Conservation (phyloP, 2,329 filamentous ascomycete genomes). For the Colletotrichum siamense region DNA sequence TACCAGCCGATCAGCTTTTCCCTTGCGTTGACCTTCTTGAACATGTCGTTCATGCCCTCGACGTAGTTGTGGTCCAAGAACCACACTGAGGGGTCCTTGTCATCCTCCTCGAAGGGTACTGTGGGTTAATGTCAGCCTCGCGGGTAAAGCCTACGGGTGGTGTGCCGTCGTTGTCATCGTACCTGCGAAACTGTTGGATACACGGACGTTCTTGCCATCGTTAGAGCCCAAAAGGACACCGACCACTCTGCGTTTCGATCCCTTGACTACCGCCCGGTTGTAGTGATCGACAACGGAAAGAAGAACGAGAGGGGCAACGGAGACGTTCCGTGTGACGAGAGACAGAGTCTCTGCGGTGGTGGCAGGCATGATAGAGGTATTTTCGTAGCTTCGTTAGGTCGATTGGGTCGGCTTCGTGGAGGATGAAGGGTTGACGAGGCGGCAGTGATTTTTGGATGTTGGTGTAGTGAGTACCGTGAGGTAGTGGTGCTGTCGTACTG, state of each 20-base stretch:
- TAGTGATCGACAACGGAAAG: constrained; percentile 99
- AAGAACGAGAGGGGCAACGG: constrained; percentile 95
- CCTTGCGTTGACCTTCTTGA: constrained; percentile 99
- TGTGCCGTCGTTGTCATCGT: constrained; percentile 25
- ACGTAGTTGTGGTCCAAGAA: constrained; percentile 99
- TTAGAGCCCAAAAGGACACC: constrained; percentile 95
- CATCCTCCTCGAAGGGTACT: constrained; percentile 99
- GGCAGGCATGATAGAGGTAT: constrained; percentile 75
- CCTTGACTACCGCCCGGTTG: constrained; percentile 88
- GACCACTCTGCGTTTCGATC: constrained; percentile 85
- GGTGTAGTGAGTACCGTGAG: background rate
- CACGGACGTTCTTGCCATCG: constrained; percentile 92
- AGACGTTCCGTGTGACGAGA: constrained; percentile 92
- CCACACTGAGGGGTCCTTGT: constrained; percentile 98
- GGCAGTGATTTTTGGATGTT: background rate
- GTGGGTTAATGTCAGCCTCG: constrained; percentile 23
- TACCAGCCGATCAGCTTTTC: constrained; percentile 99
- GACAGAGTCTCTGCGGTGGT: constrained; percentile 97
- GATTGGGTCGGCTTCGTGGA: constrained; percentile 15
- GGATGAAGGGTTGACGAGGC: constrained; percentile 2
- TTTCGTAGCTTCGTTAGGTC: constrained; percentile 18
- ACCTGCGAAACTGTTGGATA: constrained; percentile 99
- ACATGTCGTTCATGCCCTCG: constrained; percentile 99
- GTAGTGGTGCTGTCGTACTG: constrained; percentile 24
- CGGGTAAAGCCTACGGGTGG: constrained; percentile 7